phyloP scores from a whole-genome alignment of 495 filamentous ascomycete species.

The Cercophora samala region DNA sequence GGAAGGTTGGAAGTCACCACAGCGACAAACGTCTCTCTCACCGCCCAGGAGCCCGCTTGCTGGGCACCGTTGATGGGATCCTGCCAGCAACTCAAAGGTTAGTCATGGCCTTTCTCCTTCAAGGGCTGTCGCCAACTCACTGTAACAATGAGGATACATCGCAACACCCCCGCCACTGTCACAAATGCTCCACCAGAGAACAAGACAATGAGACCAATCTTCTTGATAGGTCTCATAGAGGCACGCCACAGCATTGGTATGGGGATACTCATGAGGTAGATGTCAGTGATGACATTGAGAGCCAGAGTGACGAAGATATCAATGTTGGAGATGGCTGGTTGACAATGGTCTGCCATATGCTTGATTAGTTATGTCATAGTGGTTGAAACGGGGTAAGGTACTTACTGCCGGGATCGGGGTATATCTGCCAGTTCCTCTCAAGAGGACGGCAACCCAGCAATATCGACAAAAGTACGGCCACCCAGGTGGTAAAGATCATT shows the following conservation, averaged over 20 bases:
- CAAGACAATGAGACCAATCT: slow-evolving; percentile 47
- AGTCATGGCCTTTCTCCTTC: neutral
- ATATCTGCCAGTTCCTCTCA: slow-evolving; percentile 54
- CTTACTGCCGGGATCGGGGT: slow-evolving; percentile 53
- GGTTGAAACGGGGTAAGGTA: no score
- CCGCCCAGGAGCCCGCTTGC: slow-evolving; percentile 47
- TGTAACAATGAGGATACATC: slow-evolving; percentile 46
- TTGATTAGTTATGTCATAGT: no score
- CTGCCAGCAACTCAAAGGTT: slow-evolving; percentile 22
- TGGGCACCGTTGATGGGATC: slow-evolving; percentile 44
- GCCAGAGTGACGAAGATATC: slow-evolving; percentile 47
- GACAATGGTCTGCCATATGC: slow-evolving; percentile 43
- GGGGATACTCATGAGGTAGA: slow-evolving; percentile 53
- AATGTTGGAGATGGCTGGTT: slow-evolving; percentile 47
- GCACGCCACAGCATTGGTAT: slow-evolving; percentile 54
- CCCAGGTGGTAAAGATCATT: slow-evolving; percentile 50
- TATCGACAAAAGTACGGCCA: slow-evolving; percentile 53
- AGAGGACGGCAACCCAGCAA: slow-evolving; percentile 53
- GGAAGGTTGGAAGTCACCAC: slow-evolving; percentile 53
- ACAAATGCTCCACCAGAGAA: slow-evolving; percentile 51
- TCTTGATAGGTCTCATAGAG: slow-evolving; percentile 43
- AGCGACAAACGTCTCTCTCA: slow-evolving; percentile 51
- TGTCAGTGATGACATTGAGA: slow-evolving; percentile 48
- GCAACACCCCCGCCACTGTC: slow-evolving; percentile 46
- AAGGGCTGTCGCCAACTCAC: no score